phyloP scores from a whole-genome alignment of 805 yeast species.

The Teunomyces cretensis region DNA sequence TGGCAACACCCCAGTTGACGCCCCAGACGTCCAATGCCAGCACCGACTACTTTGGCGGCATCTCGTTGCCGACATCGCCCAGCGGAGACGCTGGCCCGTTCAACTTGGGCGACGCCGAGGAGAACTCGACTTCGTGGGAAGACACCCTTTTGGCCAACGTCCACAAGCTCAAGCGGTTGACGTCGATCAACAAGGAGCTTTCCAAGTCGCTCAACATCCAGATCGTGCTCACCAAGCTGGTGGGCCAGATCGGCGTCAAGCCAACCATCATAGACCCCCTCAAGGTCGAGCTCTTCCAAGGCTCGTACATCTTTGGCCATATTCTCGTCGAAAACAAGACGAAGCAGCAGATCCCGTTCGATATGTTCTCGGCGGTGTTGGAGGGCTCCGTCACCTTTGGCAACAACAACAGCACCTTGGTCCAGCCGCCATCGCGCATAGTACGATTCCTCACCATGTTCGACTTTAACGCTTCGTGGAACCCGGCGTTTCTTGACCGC shows the following conservation, averaged over 20 bases:
- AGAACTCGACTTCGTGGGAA: constrained; percentile 25
- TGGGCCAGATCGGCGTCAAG: constrained; percentile 31
- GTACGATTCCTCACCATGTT: constrained; percentile 37
- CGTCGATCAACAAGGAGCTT: constrained; percentile 27
- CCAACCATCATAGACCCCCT: constrained; percentile 33
- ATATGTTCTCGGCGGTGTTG: constrained; percentile 38
- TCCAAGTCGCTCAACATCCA: constrained; percentile 27
- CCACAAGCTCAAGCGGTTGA: constrained; percentile 30
- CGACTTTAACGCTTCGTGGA: constrained; percentile 44
- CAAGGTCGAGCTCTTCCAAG: constrained; percentile 32
- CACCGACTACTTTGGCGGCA: constrained; percentile 18
- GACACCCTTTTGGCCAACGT: constrained; percentile 38
- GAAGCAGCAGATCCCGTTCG: constrained; percentile 31
- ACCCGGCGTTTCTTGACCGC: constrained; percentile 32
- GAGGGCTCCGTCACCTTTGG: constrained; percentile 35
- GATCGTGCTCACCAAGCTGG: constrained; percentile 32
- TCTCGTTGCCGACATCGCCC: constrained; percentile 16
- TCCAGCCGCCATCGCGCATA: constrained; percentile 20
- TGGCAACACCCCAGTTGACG: constrained; percentile 9
- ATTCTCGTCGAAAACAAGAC: constrained; percentile 31
- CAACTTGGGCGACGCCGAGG: constrained; percentile 11
- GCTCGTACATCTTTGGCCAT: constrained; percentile 38
- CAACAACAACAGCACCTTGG: constrained; percentile 15
- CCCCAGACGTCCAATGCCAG: constrained; percentile 6
- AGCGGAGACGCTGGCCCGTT: constrained; percentile 9